A percentile compares a stretch with the other conserved stretches of the same genome.
Evolutionary conservation across 2,329 filamentous ascomycete genomes (phyloP).

Genomic region (Eurotiales sp.): DNA sequence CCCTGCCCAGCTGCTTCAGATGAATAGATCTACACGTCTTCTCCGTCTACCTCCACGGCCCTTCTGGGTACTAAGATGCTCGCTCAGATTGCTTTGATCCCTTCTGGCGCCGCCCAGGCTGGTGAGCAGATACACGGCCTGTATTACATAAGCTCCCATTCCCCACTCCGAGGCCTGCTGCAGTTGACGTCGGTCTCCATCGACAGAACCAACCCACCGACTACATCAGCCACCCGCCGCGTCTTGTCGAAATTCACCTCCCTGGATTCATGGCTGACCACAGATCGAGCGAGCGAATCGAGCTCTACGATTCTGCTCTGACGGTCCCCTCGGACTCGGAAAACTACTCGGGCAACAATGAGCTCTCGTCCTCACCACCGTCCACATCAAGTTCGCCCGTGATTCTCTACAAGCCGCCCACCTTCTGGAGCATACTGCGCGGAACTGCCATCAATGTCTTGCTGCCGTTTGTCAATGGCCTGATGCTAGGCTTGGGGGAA

Average conservation of each 20-base stretch:
- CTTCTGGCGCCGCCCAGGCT: too few species aligned
- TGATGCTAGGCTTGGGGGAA: slow-evolving; percentile 98
- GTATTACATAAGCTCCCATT: too few species aligned
- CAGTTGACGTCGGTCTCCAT: slow-evolving; percentile 4
- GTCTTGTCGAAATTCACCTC: background rate
- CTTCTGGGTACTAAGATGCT: too few species aligned
- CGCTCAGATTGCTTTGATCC: too few species aligned
- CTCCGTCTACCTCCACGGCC: too few species aligned
- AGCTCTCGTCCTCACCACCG: slow-evolving; percentile 30
- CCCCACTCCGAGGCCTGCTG: too few species aligned
- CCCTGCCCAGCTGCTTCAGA: background rate
- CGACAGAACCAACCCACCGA: too few species aligned
- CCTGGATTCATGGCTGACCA: slow-evolving; percentile 32
- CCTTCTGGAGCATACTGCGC: slow-evolving; percentile 76
- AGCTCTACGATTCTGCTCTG: slow-evolving; percentile 41
- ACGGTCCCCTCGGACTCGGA: slow-evolving; percentile 48
- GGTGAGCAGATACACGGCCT: slow-evolving; percentile 10
- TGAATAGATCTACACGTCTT: too few species aligned
- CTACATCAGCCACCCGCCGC: slow-evolving; percentile 10
- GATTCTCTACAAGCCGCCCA: slow-evolving; percentile 79
- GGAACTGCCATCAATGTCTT: slow-evolving; percentile 95
- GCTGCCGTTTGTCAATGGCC: slow-evolving; percentile 90
- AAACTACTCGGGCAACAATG: slow-evolving; percentile 43
- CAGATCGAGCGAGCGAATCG: slow-evolving; percentile 27
- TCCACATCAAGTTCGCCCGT: slow-evolving; percentile 37